phyloP scores from a whole-genome alignment of 2,329 filamentous ascomycete species.

The Davidsoniella eucalypti region DNA sequence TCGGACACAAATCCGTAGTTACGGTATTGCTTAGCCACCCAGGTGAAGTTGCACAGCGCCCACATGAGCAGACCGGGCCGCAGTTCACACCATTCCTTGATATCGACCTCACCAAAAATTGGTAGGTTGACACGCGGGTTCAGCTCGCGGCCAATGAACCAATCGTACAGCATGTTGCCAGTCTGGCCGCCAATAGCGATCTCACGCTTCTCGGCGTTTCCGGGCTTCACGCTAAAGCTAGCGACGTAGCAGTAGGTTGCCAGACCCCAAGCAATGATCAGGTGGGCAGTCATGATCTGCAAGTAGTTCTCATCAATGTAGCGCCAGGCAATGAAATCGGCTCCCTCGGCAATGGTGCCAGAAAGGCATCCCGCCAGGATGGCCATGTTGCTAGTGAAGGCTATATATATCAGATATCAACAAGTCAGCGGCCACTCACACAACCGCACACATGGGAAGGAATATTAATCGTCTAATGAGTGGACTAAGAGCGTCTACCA shows the following conservation, averaged over 20 bases:
- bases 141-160: constrained; percentile 89
- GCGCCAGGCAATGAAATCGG: constrained; percentile 75
- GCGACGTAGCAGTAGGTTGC: constrained; percentile 65
- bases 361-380: constrained; percentile 55
- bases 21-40: constrained; percentile 75
- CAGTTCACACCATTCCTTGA: constrained; percentile 80
- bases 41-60: constrained; percentile 71
- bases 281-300: constrained; percentile 68
- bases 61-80: constrained; percentile 84
- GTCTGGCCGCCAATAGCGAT: constrained; percentile 67
- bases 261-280: constrained; percentile 56
- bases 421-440: too few relatives aligned
- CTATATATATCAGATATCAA: constrained; percentile 24
- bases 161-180: constrained; percentile 83
- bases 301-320: constrained; percentile 87
- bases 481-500: background rate
- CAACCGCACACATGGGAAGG: background rate
- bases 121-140: constrained; percentile 74
- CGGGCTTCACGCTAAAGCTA: constrained; percentile 68
- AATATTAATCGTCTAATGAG: background rate
- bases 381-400: constrained; percentile 57
- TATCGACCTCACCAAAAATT: constrained; percentile 68
- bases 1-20: constrained; percentile 71
- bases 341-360: constrained; percentile 61
- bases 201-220: constrained; percentile 55